Evolutionary conservation across 2,329 filamentous ascomycete species (phyloP).

Genomic region (Balansia obtecta): DNA sequence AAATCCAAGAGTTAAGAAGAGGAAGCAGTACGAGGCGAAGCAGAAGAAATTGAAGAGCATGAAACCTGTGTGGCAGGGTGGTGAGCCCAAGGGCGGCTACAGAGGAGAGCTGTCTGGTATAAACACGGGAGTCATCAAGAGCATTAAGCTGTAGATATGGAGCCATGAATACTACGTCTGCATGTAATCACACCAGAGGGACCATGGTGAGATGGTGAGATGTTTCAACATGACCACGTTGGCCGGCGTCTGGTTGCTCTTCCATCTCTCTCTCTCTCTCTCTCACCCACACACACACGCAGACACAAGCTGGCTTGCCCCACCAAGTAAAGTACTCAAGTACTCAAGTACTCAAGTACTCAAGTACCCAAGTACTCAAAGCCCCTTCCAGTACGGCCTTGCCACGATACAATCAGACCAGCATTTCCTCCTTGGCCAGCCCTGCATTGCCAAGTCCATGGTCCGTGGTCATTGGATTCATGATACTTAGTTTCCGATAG

Average conservation of each 20-base stretch:
- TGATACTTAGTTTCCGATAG: no score
- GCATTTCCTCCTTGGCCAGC: background rate
- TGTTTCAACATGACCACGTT: no score
- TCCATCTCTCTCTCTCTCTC: no score
- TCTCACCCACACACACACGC: no score
- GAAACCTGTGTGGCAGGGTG: conserved; percentile 75
- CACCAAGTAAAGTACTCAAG: background rate
- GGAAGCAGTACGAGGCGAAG: conserved; percentile 90
- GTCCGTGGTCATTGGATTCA: no score
- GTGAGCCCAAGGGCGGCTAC: conserved; percentile 75
- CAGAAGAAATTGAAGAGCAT: conserved; percentile 92
- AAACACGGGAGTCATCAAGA: conserved; percentile 86
- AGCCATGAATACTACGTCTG: background rate
- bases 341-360: background rate
- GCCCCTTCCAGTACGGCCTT: background rate
- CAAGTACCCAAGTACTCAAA: background rate
- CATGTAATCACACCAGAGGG: no score
- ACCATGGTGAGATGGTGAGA: no score
- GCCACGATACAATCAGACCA: background rate
- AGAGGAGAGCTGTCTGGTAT: conserved; percentile 89
- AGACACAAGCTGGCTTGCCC: background rate
- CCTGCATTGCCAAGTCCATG: no score
- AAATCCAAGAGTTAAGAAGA: conserved; percentile 96
- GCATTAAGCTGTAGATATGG: conserved; percentile 65
- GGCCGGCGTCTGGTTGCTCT: no score